Conservation (phyloP, 2,329 filamentous ascomycete species). For the Aureobasidium pullulans region DNA sequence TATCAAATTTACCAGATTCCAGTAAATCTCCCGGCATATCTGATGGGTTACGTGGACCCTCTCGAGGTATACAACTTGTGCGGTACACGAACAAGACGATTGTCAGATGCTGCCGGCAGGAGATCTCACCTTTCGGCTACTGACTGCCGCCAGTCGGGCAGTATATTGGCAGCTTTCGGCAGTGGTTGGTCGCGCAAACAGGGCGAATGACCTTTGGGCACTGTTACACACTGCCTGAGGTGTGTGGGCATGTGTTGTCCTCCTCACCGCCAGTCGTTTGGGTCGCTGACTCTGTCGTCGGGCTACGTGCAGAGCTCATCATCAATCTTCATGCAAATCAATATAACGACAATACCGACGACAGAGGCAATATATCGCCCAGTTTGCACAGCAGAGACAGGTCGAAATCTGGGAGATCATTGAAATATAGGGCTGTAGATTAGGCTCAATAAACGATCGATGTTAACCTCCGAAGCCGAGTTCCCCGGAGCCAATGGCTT, state of each 20-base stretch:
- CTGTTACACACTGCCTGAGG: constrained; percentile 9
- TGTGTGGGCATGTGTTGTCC: constrained; percentile 6
- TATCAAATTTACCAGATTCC: constrained; percentile 9
- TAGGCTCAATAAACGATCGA: constrained; percentile 8
- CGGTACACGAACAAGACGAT: background rate
- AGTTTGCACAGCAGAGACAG: background rate
- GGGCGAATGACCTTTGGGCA: constrained; percentile 4
- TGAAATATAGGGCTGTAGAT: constrained; percentile 11
- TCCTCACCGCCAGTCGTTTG: constrained; percentile 9
- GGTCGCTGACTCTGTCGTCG: background rate
- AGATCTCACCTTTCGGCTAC: constrained; percentile 6
- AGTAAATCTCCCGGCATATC: constrained; percentile 1
- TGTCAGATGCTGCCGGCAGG: background rate
- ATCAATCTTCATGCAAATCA: background rate
- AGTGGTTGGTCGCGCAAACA: constrained; percentile 6
- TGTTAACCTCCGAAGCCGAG: background rate
- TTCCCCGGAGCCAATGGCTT: constrained; percentile 10
- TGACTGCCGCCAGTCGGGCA: constrained; percentile 7
- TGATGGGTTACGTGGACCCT: constrained; percentile 4
- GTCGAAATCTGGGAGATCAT: constrained; percentile 10
- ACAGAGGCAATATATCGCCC: constrained; percentile 10
- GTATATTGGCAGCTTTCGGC: background rate
- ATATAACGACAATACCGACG: background rate
- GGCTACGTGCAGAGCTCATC: constrained; percentile 4
- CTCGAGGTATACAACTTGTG: background rate